Percentiles rank a stretch among this genome's conserved stretches.
phyloP scores from a whole-genome alignment of 164 flowering plant species.

The Buxus sempervirens region DNA sequence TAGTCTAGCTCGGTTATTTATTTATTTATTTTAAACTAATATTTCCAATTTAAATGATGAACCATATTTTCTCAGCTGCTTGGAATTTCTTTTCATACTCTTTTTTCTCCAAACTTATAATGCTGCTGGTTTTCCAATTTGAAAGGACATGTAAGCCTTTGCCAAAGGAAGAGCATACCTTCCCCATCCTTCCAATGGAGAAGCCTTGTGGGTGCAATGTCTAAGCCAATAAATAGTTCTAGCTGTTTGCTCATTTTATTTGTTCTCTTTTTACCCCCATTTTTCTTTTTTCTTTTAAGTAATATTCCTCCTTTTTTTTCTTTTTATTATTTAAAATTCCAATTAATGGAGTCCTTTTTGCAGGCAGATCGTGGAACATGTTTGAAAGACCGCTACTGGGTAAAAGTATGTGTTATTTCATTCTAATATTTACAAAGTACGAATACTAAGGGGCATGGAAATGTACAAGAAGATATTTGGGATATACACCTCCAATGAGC shows the following conservation, averaged over 20 bases:
- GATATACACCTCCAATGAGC: neutral
- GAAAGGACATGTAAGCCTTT: neutral
- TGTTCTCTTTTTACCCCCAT: too few relatives aligned
- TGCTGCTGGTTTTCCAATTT: neutral
- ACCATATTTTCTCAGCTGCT: too few relatives aligned
- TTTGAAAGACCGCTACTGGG: constrained; percentile 95
- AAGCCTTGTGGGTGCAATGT: too few relatives aligned
- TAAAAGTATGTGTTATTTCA: constrained; percentile 57
- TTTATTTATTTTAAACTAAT: too few relatives aligned
- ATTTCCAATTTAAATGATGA: too few relatives aligned
- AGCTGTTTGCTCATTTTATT: too few relatives aligned
- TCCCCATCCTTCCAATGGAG: too few relatives aligned
- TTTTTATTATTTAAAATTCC: neutral
- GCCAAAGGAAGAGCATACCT: neutral
- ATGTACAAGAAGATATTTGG: neutral
- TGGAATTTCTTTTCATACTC: neutral
- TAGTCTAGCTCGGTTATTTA: too few relatives aligned
- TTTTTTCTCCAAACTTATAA: too few relatives aligned
- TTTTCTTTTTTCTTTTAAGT: too few relatives aligned
- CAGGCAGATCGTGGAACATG: constrained; percentile 58
- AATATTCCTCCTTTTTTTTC: too few relatives aligned
- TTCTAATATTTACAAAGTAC: neutral
- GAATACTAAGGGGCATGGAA: neutral
- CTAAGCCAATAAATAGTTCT: too few relatives aligned
- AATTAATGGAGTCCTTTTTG: constrained; percentile 11